Evolutionary conservation across 1,284 basidiomycete species (phyloP), one percentile per base, ranked within the genome.

Genomic region (Coriolopsis trogii): DNA sequence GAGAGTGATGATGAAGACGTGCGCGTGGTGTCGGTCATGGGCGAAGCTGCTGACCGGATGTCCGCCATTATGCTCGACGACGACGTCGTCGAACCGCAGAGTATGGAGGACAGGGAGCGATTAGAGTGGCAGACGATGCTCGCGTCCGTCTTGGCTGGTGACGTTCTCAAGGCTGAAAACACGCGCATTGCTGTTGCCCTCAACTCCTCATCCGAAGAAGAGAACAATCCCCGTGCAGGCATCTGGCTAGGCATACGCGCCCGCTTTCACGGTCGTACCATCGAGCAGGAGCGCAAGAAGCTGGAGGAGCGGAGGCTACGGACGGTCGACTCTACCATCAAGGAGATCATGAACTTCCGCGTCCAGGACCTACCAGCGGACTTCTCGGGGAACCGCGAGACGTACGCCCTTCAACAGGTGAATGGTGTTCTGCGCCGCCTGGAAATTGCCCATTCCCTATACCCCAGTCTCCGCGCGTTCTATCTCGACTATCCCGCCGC

Each of bases 61-160:
- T 76, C 78, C 15, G 71, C 75, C n/a, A 70, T 80, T 29, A 70
- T 79, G 55, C 73, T 83, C 34, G 85, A 89, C 60, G 71, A 77
- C 8, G 84, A 87, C 55, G 73, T 79, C 28, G 74, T 79, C 47
- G 78, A 84, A 56, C 83, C 86, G 30, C 76, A 80, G 34, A 85
- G 82, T 7, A 70, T 81, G 38, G 86, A 90, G 62, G 89, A 92
- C 61, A 79, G 82, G 55, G 91, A 94, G 62, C 80, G 95, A 24
- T 73, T 95, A 40, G 94, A 95, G 70, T 98, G 95, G 95, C 93
- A 95, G 70, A 89, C 89, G 31, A 91, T 97, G 87, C 81, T 98
- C 33, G 85, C 91, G 8, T 95, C 93, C 31, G 95, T 98, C 20
- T 78, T 98, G 26, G 85, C 86, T 31, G 95, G 95, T 13, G 94